Percentiles rank a stretch among this genome's conserved stretches.
phyloP scores from a whole-genome alignment of 139 green algal species.

The Haematococcus sp. region DNA sequence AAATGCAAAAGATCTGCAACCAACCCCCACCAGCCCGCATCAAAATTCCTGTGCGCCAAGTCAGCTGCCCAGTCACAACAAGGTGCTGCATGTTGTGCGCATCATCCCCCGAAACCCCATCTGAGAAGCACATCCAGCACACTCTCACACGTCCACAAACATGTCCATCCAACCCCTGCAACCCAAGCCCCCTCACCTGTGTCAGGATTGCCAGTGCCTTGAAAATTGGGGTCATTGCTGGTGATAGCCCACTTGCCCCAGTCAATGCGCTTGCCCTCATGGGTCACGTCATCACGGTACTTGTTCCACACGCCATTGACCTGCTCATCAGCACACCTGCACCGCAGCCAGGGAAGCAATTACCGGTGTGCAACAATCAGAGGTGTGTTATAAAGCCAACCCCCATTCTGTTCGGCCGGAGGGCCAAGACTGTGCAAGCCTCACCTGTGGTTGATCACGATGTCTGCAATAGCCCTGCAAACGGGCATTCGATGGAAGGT shows the following conservation, averaged over 20 bases:
- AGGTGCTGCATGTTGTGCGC: too few relatives aligned
- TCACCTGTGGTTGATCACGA: conserved; percentile 95
- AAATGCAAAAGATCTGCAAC: too few relatives aligned
- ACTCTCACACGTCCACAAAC: too few relatives aligned
- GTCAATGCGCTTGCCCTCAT: conserved; percentile 28
- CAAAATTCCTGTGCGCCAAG: too few relatives aligned
- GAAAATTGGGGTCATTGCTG: conserved; percentile 67
- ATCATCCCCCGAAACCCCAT: too few relatives aligned
- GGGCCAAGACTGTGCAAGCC: not conserved
- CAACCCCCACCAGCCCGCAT: too few relatives aligned
- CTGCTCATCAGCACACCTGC: conserved; percentile 61
- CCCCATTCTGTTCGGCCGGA: not conserved
- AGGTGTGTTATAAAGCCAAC: too few relatives aligned
- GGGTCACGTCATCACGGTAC: conserved; percentile 41
- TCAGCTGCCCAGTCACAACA: too few relatives aligned
- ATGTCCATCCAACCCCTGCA: too few relatives aligned
- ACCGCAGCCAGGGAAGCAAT: not conserved
- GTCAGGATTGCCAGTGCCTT: conserved; percentile 65
- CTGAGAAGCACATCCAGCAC: too few relatives aligned
- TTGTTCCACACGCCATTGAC: conserved; percentile 67
- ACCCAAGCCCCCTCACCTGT: conserved; percentile 67
- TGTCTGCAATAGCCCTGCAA: conserved; percentile 75
- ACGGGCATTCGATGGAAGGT: too few relatives aligned
- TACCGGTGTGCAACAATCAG: not conserved
- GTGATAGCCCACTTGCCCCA: conserved; percentile 86